A percentile compares a stretch with the other conserved stretches of the same genome.
Evolutionary conservation across 2,329 filamentous ascomycete genomes (phyloP).

Genomic region (Talaromyces marneffei): DNA sequence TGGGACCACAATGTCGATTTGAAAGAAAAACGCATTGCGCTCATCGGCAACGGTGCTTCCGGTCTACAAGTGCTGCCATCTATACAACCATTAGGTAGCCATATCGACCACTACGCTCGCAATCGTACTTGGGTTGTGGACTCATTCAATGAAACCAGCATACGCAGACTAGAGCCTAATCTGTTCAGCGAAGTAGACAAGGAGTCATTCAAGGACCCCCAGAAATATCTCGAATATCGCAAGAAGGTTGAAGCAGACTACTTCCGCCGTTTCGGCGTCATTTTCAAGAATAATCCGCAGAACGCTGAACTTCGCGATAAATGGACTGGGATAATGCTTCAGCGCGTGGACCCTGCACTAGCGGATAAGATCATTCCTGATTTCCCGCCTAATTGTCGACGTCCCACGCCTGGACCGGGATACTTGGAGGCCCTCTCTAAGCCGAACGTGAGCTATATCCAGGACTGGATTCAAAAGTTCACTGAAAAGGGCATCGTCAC

Average conservation of each 20-base stretch:
- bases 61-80: conserved; percentile 50
- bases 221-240: conserved; percentile 55
- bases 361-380: conserved; percentile 54
- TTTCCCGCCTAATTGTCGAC: conserved; percentile 59
- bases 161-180: conserved; percentile 52
- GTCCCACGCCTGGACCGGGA: conserved; percentile 60
- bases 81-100: conserved; percentile 35
- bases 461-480: conserved; percentile 52
- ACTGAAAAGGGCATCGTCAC: conserved; percentile 57
- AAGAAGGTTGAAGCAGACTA: conserved; percentile 56
- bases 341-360: conserved; percentile 52
- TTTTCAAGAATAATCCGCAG: conserved; percentile 50
- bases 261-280: conserved; percentile 52
- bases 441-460: conserved; percentile 58
- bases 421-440: conserved; percentile 61
- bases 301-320: conserved; percentile 46
- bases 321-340: conserved; percentile 50
- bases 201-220: conserved; percentile 55
- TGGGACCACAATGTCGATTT: conserved; percentile 54
- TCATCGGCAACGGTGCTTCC: conserved; percentile 60
- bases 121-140: conserved; percentile 63
- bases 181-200: conserved; percentile 50
- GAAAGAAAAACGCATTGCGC: conserved; percentile 45
- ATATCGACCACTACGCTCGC: conserved; percentile 60
- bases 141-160: conserved; percentile 52